Evolutionary conservation across 192 early-diverging fungal genomes (phyloP).

Genomic region (Coemansia brasiliensis): DNA sequence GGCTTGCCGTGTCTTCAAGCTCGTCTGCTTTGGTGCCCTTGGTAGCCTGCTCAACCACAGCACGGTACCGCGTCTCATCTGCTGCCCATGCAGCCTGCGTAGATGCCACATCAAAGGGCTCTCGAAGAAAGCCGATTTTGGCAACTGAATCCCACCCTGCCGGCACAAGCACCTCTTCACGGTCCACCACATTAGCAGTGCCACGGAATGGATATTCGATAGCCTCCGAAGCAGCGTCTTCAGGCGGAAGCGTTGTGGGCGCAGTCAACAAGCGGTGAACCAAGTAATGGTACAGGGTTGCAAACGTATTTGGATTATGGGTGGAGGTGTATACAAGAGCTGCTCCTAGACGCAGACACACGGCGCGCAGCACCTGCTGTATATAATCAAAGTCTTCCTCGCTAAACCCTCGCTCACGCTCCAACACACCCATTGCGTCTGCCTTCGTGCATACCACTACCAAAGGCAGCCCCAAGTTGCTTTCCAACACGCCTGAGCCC

Average conservation of each 20-base stretch:
- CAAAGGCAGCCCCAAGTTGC: slow-evolving; percentile 86
- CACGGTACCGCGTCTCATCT: slow-evolving; percentile 54
- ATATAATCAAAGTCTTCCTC: slow-evolving; percentile 97
- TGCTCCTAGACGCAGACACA: slow-evolving; percentile 89
- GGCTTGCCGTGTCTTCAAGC: not conserved
- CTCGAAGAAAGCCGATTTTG: slow-evolving; percentile 76
- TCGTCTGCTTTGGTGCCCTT: slow-evolving; percentile 1
- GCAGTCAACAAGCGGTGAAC: slow-evolving; percentile 65
- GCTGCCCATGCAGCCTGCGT: slow-evolving; percentile 63
- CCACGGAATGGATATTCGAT: slow-evolving; percentile 59
- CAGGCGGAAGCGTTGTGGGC: slow-evolving; percentile 17
- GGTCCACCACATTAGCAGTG: slow-evolving; percentile 81
- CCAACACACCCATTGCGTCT: slow-evolving; percentile 71
- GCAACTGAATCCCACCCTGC: slow-evolving; percentile 92
- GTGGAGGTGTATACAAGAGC: slow-evolving; percentile 88
- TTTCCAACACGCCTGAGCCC: slow-evolving; percentile 74
- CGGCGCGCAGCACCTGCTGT: slow-evolving; percentile 85
- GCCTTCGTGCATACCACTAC: slow-evolving; percentile 85
- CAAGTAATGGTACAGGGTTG: slow-evolving; percentile 76
- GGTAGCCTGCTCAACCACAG: slow-evolving; percentile 27
- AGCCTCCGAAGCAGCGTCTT: not conserved
- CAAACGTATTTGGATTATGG: slow-evolving; percentile 73
- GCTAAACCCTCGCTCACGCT: slow-evolving; percentile 78
- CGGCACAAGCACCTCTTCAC: slow-evolving; percentile 85
- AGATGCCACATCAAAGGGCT: slow-evolving; percentile 70